Evolutionary conservation across 2,329 filamentous ascomycete species (phyloP), one percentile per base, ranked within the genome.

Genomic region (Xylaria sp.): DNA sequence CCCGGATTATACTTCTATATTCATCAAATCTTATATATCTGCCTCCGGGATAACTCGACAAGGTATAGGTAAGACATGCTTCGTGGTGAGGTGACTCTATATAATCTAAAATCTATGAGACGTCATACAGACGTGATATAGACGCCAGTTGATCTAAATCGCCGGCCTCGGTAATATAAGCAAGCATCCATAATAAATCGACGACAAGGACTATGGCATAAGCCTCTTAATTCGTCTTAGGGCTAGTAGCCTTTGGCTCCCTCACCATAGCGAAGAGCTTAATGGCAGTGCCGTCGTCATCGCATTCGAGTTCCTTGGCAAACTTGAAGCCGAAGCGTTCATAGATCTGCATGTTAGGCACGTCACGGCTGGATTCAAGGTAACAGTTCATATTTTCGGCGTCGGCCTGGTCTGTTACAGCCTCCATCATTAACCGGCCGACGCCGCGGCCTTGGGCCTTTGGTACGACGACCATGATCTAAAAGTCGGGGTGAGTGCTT

Each of bases 331-430:
- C 91, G 83, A 92, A 86, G 66, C 84, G 85, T 72, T 89, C 85
- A 77, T 93, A 93, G 24, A 93, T 93, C 36, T 85, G 82, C 76
- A 91, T 85, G 73, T 93, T 93, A 0, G 91, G 91, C 68, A 86
- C 84, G 45, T 87, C 86, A 62, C 89, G 86, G 68, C 88, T 90
- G 36, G 89, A 92, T 78, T 93, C 91, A 66, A 93, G 79, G 78
- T 93, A 93, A 74, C 90, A 93, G 63, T 81, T 84, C 74, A 86
- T 84, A 0, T 87, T 86, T 75, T 93, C 89, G 4, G 79, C 78
- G 77, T 93, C 91, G 9, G 91, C 91, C 74, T 81, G 81, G 48
- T 85, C 82, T 17, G 89, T 88, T 6, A 93, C 89, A 51, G 84
- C 82, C 72, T 88, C 82, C 80, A 93, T 90, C 73, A 93, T 79